Evolutionary conservation across 1,139 yeast genomes (phyloP), one percentile per base, ranked within the genome.

Genomic region (Geotrichum restrictum): DNA sequence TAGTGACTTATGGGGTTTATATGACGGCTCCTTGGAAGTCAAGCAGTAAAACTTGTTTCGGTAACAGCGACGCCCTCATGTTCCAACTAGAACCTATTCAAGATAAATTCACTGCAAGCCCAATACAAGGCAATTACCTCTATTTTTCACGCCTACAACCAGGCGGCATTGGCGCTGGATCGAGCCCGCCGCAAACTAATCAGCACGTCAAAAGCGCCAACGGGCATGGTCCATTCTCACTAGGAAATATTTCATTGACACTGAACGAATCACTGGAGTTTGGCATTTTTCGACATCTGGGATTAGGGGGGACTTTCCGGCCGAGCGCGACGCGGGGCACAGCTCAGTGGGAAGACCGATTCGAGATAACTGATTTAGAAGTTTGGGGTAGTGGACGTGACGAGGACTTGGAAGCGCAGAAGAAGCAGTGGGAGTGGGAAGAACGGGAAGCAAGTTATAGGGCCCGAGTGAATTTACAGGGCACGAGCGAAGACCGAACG

Each of bases 371-470:
- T 3, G 91, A 85, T 59, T 71, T 91, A 21, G 96, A 89, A 66
- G 95, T 88, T 0, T 87, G 95, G 93, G 98, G 98, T 0, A 77
- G 88, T 53, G 97, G 97, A 0, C 80, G 86, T 4, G 80, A 79
- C 19, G 80, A 81, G 57, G 95, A 87, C 58, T 71, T 88, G 48
- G 85, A 79, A 29, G 91, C 84, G 56, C 97, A 91, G 67, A 72
- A 77, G 53, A 80, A 79, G 62, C 80, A 79, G 57, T 85, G 96
- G 94, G 91, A 84, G 62, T 88, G 96, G 96, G 97, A 91, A 64
- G 85, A 85, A 62, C 76, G 81, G 49, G 96, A 88, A 64, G 95
- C 95, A 0, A 79, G 81, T 60, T 83, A 88, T 33, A 74, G 97
- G 53, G 87, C 83, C 62, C 75, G 79, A 34, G 79, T 89, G 3